These are phyloP conservation scores for Diutina scorzettiae DNA, from an alignment of 1,139 yeast genomes.

Conservation along the genomic window DNA sequence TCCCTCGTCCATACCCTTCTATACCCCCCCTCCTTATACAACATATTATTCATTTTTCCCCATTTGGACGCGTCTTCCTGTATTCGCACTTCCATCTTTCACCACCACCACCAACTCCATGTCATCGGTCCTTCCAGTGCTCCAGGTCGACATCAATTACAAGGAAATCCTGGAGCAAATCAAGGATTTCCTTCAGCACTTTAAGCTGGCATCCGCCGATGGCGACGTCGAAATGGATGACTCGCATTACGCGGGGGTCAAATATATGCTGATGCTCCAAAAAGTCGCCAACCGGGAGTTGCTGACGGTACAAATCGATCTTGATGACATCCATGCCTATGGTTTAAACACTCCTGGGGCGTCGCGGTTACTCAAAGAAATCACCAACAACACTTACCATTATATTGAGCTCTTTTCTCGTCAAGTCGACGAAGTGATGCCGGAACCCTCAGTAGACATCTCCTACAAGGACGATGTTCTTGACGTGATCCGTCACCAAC, in stretches of 20 bases:
- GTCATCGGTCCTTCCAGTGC: constrained; percentile 36
- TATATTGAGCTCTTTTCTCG: constrained; percentile 67
- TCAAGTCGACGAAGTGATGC: constrained; percentile 73
- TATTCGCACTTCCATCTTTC: background rate
- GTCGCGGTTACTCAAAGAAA: constrained; percentile 39
- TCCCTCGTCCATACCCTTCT: too few species aligned
- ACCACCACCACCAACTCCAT: constrained; percentile 10
- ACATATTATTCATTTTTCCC: background rate
- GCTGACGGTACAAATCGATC: constrained; percentile 56
- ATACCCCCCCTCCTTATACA: background rate
- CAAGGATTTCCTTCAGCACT: constrained; percentile 49
- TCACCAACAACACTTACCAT: constrained; percentile 64
- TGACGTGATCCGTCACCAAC: constrained; percentile 85
- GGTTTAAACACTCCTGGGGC: constrained; percentile 19
- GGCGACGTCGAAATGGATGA: constrained; percentile 13
- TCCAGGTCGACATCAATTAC: constrained; percentile 54
- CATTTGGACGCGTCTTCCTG: background rate
- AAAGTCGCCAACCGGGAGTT: constrained; percentile 73
- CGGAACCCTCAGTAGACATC: constrained; percentile 67
- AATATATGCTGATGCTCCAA: constrained; percentile 69
- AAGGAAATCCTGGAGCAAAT: constrained; percentile 38
- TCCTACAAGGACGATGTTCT: constrained; percentile 80
- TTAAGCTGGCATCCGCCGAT: constrained; percentile 27
- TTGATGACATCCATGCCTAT: constrained; percentile 70
- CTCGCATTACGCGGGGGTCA: constrained; percentile 36